A percentile compares a stretch with the other conserved stretches of the same genome.
phyloP scores from a whole-genome alignment of 495 filamentous ascomycete genomes.

The Penicillium parvum region DNA sequence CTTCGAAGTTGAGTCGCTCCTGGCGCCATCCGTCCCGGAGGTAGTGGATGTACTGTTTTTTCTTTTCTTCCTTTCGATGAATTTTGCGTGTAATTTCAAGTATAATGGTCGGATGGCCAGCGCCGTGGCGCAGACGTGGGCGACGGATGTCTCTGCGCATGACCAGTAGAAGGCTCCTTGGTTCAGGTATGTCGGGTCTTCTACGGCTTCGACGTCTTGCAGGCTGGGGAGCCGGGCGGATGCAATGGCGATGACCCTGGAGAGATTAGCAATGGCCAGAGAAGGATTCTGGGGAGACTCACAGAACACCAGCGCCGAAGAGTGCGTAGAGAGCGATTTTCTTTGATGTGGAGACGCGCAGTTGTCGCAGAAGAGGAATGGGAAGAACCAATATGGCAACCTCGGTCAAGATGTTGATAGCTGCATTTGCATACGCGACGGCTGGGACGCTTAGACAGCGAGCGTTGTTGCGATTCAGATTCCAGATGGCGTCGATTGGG shows the following conservation, averaged over 20 bases:
- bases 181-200: constrained; percentile 9
- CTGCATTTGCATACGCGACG: constrained; percentile 14
- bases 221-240: constrained; percentile 11
- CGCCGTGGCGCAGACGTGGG: constrained; percentile 12
- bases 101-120: constrained; percentile 11
- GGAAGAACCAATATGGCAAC: constrained; percentile 9
- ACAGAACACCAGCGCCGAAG: constrained; percentile 12
- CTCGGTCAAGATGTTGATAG: constrained; percentile 11
- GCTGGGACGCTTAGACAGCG: constrained; percentile 7
- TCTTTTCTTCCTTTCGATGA: not conserved
- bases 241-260: constrained; percentile 11
- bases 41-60: not conserved
- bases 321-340: constrained; percentile 8
- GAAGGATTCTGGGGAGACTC: not conserved
- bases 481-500: constrained; percentile 8
- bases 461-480: constrained; percentile 2
- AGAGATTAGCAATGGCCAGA: not conserved
- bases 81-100: not conserved
- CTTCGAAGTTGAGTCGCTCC: not conserved
- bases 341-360: constrained; percentile 2
- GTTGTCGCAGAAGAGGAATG: constrained; percentile 5
- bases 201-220: constrained; percentile 2
- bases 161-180: constrained; percentile 7
- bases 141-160: constrained; percentile 9
- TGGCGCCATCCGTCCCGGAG: not conserved